Conservation (phyloP, 2,329 filamentous ascomycete genomes). For the Neoarthrinium moseri region DNA sequence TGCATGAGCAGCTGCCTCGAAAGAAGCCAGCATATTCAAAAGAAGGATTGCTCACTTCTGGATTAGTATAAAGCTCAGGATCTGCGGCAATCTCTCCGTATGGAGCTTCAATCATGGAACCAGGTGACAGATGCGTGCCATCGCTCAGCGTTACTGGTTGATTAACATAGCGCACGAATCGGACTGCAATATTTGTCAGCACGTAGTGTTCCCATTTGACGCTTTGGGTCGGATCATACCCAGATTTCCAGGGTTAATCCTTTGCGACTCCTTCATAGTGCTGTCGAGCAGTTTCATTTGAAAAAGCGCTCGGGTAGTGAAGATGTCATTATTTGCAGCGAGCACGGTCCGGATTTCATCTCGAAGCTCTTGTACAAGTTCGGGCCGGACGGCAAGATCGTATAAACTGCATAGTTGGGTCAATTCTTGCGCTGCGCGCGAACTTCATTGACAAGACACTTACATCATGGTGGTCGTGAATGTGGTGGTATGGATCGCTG, state of each 20-base stretch:
- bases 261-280: slow-evolving; percentile 32
- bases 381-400: slow-evolving; percentile 46
- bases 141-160: slow-evolving; percentile 22
- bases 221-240: slow-evolving; percentile 27
- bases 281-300: slow-evolving; percentile 38
- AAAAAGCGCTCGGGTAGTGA: slow-evolving; percentile 30
- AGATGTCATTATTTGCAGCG: slow-evolving; percentile 27
- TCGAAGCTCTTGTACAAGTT: slow-evolving; percentile 46
- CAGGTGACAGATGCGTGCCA: slow-evolving; percentile 33
- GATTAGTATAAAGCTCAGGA: slow-evolving; percentile 28
- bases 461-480: slow-evolving; percentile 36
- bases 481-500: slow-evolving; percentile 49
- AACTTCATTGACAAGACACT: not conserved
- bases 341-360: slow-evolving; percentile 44
- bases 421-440: not conserved
- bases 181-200: slow-evolving; percentile 19
- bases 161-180: slow-evolving; percentile 42
- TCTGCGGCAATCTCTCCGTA: slow-evolving; percentile 30
- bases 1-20: not conserved
- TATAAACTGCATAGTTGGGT: slow-evolving; percentile 35
- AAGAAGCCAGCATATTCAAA: not conserved
- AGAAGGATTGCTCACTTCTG: slow-evolving; percentile 20
- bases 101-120: slow-evolving; percentile 38
- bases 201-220: slow-evolving; percentile 3
- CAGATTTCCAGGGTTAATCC: slow-evolving; percentile 24